Evolutionary conservation across 2,329 filamentous ascomycete genomes (phyloP), one percentile per base, ranked within the genome.

Genomic region (Thielaviopsis musarum): DNA sequence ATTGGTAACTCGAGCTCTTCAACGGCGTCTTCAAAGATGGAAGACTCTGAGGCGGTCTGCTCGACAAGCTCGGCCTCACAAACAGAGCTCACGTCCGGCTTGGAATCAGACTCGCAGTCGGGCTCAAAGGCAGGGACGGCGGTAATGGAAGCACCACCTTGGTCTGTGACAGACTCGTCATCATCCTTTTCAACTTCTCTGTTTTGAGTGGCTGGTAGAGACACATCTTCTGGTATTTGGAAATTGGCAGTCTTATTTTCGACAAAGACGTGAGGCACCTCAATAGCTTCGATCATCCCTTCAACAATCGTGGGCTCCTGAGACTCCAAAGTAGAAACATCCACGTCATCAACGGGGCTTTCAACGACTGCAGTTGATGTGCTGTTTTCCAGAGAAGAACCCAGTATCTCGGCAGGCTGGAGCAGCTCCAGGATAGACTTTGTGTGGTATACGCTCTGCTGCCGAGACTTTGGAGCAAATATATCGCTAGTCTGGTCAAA

Each of bases 61-160:
- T 61, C 61, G 38, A 62, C 61, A 9, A 59, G 56, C 9, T 53
- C 62, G 9, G 57, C 19, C 19, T 60, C 59, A 1, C 51, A 59
- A 28, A 59, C 34, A 19, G 53, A 55, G 21, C 22, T 53, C 19
- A 21, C 21, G 38, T 56, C 45, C 10, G 52, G 59, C 30, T 38
- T 41, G n/a, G 53, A 55, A 21, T 34, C 54, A 21, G 45, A 26
- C 12, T 54, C 28, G 21, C 7, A 49, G n/a, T 45, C 51, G 4
- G 57, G 21, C 19, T 59, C 52, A n/a, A 30, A 48, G 17, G 19
- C 52, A 53, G 56, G 19, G 49, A 56, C 51, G 3, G 30, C 26
- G 21, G 22, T 57, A 17, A 49, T 41, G 21, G 45, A 52, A 26
- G 59, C 53, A 22, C 45, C 45, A 7, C 45, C 45, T 4, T 49